Percentiles rank a stretch among this genome's conserved stretches.
These are phyloP conservation scores for Exophiala spinifera DNA, from an alignment of 2,329 filamentous ascomycete genomes.

Conservation along the genomic window DNA sequence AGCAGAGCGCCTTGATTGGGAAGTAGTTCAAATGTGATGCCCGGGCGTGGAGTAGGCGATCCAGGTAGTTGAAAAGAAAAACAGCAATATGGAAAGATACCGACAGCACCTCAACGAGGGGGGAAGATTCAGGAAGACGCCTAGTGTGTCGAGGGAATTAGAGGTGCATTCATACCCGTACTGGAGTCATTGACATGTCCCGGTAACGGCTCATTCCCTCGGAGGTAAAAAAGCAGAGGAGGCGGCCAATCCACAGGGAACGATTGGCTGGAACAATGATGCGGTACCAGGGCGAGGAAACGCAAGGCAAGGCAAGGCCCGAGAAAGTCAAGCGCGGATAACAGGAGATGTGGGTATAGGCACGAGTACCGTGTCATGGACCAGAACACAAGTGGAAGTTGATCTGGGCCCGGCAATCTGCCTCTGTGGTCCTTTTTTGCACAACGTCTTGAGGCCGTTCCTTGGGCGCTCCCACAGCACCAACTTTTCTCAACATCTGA, in stretches of 20 bases:
- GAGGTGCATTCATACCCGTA: too few species aligned
- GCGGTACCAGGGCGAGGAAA: conserved; percentile 11
- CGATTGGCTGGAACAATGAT: conserved; percentile 21
- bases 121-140: background rate
- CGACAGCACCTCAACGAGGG: background rate
- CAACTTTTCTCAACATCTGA: background rate
- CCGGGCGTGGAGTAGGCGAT: conserved; percentile 12
- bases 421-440: background rate
- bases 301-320: background rate
- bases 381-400: conserved; percentile 2
- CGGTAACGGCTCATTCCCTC: background rate
- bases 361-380: conserved; percentile 2
- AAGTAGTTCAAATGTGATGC: conserved; percentile 5
- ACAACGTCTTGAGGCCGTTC: background rate
- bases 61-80: conserved; percentile 8
- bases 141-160: too few species aligned
- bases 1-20: conserved; percentile 14
- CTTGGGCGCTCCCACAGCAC: background rate
- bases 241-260: background rate
- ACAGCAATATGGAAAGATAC: conserved; percentile 9
- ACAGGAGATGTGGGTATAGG: conserved; percentile 4
- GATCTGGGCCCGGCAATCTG: conserved; percentile 12
- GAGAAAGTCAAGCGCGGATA: conserved; percentile 17
- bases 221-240: background rate
- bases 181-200: background rate